Base-by-base conservation (phyloP, 2,329 filamentous ascomycete genomes). In the Ophioceras dolichostomum region DNA sequence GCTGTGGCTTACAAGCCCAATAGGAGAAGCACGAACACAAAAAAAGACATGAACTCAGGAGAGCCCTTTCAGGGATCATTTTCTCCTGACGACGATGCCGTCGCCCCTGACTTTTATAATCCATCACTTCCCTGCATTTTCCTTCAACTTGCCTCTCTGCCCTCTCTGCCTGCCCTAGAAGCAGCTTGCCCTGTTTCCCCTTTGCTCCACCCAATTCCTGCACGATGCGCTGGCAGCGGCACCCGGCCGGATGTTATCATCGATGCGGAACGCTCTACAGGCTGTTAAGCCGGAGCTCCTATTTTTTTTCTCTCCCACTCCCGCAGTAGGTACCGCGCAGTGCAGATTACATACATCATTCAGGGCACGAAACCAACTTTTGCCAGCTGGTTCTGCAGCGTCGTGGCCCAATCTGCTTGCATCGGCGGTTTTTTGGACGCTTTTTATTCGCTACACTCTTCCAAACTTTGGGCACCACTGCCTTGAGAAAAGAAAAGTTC, bases 191-290 rank as follows among this genome's bases (percentile, higher is more conserved):
- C n/a, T 32, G 20, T 34, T 34, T 13, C 21, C 32, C 16, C 16
- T 36, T 29, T 36, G 24, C 53, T 55, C 53, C 53, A 55, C 54
- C 46, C 48, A 40, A 41, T 45, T 49, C 39, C 53, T 57, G 55
- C 55, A 57, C 44, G 54, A 56, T 57, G 54, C 50, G 53, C 45
- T 57, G 54, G 53, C 54, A 55, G 39, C 42, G 42, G 47, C 45
- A 48, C 40, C n/a, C n/a, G n/a, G n/a, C n/a, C 38, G 37, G 30
- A 26, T 26, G 22, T 26, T 26, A 26, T 26, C 28, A 30, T n/a
- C 17, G 28, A 13, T 30, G 9, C 28, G 5, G 28, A 30, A 16
- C 5, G 13, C 12, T 13, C 28, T n/a, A 5, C 6, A 13, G 17
- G n/a, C 13, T 13, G 13, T 30, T 13, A 30, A 30, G 17, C 12